Base-by-base conservation (phyloP, 345 rosid genomes). In the Erucastrum elatum region DNA sequence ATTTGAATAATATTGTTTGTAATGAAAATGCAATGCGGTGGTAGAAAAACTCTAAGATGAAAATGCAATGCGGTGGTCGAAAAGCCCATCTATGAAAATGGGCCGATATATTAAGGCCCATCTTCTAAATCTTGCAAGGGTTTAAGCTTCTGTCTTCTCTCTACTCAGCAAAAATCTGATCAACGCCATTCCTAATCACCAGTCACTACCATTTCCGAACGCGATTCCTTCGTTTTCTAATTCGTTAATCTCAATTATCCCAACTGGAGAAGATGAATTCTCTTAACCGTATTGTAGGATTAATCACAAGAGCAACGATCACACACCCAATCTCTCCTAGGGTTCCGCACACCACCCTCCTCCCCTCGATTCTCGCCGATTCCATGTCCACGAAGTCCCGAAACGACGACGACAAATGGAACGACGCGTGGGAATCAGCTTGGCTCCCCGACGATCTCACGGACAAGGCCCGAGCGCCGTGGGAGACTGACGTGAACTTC, bases 361-460 rank as follows among this genome's bases (percentile, higher is more conserved):
- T 81, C 59, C 26, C 68, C 0, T n/a, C 74, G 11, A 15, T 56
- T 37, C 26, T 83, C n/a, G 41, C 66, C 44, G 77, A 63, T 26
- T 66, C 74, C 21, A 34, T 87, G 17, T 86, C 90, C 2, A 75
- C 86, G 16, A 79, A 84, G 72, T 44, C 85, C 3, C 17, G 71
- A 74, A 85, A 81, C 10, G 87, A 83, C 27, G 92, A 86, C 35
- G 91, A 90, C 3, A 91, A 91, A 58, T 94, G 97, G 98, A 94
- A 94, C 78, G 94, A 92, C 64, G 93, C 97, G 5, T 91, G 96
- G 96, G 98, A 94, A 75, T 75, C 94, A 3, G 94, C 98, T 33
- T 94, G 97, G 98, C 81, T 94, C 11, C 97, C 98, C 0, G 93
- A 89, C 12, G 94, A 92, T 74, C 84, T 92, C 37, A 76, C 86